Evolutionary conservation across 306 rosid species (phyloP), one percentile per base, ranked within the genome.

Genomic region (Cicer judaicum): DNA sequence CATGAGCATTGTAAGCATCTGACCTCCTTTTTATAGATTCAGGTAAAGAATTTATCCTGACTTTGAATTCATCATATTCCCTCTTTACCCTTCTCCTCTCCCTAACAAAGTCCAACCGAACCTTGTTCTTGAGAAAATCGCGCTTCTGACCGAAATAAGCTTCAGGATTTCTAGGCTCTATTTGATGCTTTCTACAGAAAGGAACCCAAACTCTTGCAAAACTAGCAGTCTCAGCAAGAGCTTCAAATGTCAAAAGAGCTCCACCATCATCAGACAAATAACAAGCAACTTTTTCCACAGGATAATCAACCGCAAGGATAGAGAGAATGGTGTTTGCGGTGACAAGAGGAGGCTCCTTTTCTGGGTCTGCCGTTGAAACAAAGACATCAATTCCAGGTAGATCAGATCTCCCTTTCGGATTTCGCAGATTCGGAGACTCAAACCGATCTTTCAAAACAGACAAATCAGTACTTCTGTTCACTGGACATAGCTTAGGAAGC

Each of bases 191-290:
- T 24, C 93, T 77, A 62, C 96, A 89, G 73, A 92, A 92, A 36
- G 97, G 96, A 79, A 88, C 96, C 97, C 97, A 91, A 8, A 64
- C 79, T 82, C 91, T 82, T 1, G 96, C 88, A 76, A 86, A 92
- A 77, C 91, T 89, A 65, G 97, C 97, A 1, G 97, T 85, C 85
- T 89, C 96, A 7, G 97, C 97, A 13, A 92, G 90, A 24, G 97
- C 96, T 66, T 92, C 97, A 68, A 89, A 91, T 54, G 96, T 91
- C 75, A 91, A 42, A 0, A 92, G 81, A 34, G 97, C 62, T n/a
- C 97, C 97, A 15, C 97, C 97, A 48, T 92, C 97, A 83, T 92
- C 97, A 29, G 97, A 91, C 50, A 91, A 77, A 85, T 92, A 92
- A 72, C 96, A 92, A 1, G 93, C 97, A 44, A 92, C 80, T 78